phyloP scores from a whole-genome alignment of 208 protist genomes.

The Trypanosoma cruzi region DNA sequence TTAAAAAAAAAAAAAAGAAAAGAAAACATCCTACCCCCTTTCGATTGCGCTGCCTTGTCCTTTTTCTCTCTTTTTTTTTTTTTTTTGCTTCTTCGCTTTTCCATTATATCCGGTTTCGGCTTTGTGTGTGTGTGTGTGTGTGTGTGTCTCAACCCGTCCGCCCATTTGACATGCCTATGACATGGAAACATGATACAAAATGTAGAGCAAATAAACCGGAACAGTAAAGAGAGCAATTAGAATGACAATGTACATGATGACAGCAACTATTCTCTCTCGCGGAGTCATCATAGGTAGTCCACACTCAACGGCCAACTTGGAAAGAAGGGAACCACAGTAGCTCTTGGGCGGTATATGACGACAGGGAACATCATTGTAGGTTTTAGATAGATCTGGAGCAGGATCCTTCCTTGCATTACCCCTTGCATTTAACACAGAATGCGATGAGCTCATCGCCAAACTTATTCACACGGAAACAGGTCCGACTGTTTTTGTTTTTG shows the following conservation, averaged over 20 bases:
- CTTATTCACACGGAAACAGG: not conserved
- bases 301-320: slow-evolving; percentile 45
- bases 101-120: not conserved
- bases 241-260: slow-evolving; percentile 35
- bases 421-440: slow-evolving; percentile 24
- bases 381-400: slow-evolving; percentile 78
- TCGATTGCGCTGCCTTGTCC: too few species aligned
- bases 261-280: slow-evolving; percentile 43
- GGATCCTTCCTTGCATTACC: slow-evolving; percentile 44
- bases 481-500: slow-evolving; percentile 2
- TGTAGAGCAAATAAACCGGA: slow-evolving; percentile 11
- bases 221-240: slow-evolving; percentile 30
- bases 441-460: slow-evolving; percentile 19
- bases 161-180: not conserved
- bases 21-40: too few species aligned
- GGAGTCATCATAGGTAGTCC: slow-evolving; percentile 53
- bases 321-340: slow-evolving; percentile 34
- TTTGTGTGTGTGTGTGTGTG: slow-evolving; percentile 11
- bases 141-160: too few species aligned
- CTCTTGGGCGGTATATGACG: slow-evolving; percentile 28
- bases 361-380: slow-evolving; percentile 58
- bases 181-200: not conserved
- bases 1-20: slow-evolving; percentile 21
- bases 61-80: slow-evolving; percentile 3
- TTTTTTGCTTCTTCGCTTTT: not conserved